A percentile compares a stretch with the other conserved stretches of the same genome.
Evolutionary conservation across 257 asterid species (phyloP).

Genomic region (Phtheirospermum japonicum): DNA sequence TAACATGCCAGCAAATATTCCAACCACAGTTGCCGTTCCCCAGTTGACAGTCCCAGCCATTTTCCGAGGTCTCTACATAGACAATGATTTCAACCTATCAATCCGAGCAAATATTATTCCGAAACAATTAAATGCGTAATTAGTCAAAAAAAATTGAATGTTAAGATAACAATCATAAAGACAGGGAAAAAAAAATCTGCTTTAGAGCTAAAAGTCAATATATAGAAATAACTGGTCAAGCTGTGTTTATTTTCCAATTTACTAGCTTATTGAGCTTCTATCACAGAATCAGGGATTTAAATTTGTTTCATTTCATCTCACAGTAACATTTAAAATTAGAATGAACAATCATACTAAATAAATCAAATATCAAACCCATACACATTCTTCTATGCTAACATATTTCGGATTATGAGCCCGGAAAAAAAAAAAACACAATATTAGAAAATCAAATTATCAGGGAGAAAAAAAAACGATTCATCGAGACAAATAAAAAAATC

Average conservation of each 20-base stretch:
- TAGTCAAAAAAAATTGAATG: not conserved
- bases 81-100: no score
- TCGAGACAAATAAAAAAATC: not conserved
- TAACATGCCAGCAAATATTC: slow-evolving; percentile 86
- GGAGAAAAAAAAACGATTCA: not conserved
- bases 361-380: not conserved
- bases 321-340: not conserved
- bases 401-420: not conserved
- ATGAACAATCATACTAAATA: no score
- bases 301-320: not conserved
- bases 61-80: slow-evolving; percentile 42
- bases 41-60: slow-evolving; percentile 77
- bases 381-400: not conserved
- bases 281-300: not conserved
- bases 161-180: not conserved
- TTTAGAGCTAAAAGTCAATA: no score
- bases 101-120: slow-evolving; percentile 11
- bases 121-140: slow-evolving; percentile 12
- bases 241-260: not conserved
- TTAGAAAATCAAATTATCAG: slow-evolving; percentile 1
- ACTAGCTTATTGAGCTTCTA: not conserved
- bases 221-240: no score
- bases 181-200: not conserved
- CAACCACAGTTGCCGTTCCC: slow-evolving; percentile 90
- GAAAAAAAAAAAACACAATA: not conserved